Percentiles rank a stretch among this genome's conserved stretches.
These are phyloP conservation scores for Saraca asoca DNA, from an alignment of 331 rosid genomes.

Conservation along the genomic window DNA sequence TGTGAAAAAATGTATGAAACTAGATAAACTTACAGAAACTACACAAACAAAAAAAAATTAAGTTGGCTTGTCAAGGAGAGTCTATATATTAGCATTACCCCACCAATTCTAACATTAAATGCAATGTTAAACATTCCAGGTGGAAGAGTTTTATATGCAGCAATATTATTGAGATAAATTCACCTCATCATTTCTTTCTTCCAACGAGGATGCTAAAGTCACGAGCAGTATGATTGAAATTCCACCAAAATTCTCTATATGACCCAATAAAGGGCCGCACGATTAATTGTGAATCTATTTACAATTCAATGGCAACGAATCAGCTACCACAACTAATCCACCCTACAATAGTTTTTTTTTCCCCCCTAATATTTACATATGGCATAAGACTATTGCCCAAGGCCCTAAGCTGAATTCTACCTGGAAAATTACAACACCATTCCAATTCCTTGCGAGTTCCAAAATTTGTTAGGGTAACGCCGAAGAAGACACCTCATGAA, in stretches of 20 bases:
- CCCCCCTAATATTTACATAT: slow-evolving; percentile 31
- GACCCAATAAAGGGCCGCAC: neutral
- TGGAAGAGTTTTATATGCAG: too few relatives aligned
- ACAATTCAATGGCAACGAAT: slow-evolving; percentile 32
- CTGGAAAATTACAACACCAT: slow-evolving; percentile 21
- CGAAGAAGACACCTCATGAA: slow-evolving; percentile 43
- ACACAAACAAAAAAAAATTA: too few relatives aligned
- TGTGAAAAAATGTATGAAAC: too few relatives aligned
- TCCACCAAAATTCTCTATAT: neutral
- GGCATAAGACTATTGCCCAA: slow-evolving; percentile 6
- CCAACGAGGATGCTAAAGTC: too few relatives aligned
- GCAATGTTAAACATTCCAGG: too few relatives aligned
- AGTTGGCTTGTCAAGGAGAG: too few relatives aligned
- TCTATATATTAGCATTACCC: too few relatives aligned
- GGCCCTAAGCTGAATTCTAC: slow-evolving; percentile 16
- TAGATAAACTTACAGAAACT: too few relatives aligned
- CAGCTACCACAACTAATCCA: slow-evolving; percentile 12
- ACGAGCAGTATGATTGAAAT: slow-evolving; percentile 9
- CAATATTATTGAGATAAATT: too few relatives aligned
- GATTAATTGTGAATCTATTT: slow-evolving; percentile 32
- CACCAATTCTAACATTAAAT: too few relatives aligned
- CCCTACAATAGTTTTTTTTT: neutral
- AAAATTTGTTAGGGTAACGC: slow-evolving; percentile 7
- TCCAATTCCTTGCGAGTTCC: neutral
- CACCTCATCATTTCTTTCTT: too few relatives aligned